Percentiles rank a stretch among this genome's conserved stretches.
Evolutionary conservation across 805 yeast species (phyloP).

Genomic region (Lipomyces sp.): DNA sequence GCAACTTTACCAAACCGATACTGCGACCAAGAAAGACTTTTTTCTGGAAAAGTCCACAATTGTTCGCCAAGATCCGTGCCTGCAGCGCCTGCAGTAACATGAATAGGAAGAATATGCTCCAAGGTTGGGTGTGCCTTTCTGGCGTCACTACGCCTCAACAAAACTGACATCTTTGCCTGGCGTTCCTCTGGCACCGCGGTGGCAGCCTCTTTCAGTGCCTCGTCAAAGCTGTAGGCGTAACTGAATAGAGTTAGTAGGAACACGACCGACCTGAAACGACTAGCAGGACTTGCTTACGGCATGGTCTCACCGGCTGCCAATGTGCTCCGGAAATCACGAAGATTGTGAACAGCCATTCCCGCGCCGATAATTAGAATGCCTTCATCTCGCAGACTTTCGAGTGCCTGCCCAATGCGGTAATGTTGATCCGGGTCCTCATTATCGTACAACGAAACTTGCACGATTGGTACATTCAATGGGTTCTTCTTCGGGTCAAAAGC

Average conservation of each 20-base stretch:
- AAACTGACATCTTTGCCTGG: conserved; percentile 47
- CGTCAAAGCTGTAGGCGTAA: conserved; percentile 54
- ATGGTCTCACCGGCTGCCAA: conserved; percentile 18
- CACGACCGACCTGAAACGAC: neutral
- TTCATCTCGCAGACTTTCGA: conserved; percentile 54
- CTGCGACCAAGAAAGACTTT: neutral
- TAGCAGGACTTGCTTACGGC: neutral
- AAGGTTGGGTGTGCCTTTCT: conserved; percentile 69
- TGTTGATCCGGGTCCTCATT: conserved; percentile 48
- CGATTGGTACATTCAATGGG: conserved; percentile 47
- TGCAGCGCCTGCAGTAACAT: conserved; percentile 62
- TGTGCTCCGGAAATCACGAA: conserved; percentile 54
- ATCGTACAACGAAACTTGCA: conserved; percentile 48
- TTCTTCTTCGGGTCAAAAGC: conserved; percentile 41
- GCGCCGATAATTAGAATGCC: conserved; percentile 63
- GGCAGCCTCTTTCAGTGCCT: conserved; percentile 47
- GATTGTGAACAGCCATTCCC: conserved; percentile 80
- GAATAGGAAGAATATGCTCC: conserved; percentile 72
- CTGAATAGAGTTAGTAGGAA: conserved; percentile 28
- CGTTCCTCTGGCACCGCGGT: conserved; percentile 45
- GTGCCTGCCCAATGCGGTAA: conserved; percentile 58
- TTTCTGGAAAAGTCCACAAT: conserved; percentile 47
- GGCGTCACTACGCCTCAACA: conserved; percentile 43
- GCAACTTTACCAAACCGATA: neutral
- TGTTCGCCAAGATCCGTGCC: conserved; percentile 51